These are phyloP conservation scores for Penicillium longicatenatum DNA, from an alignment of 495 filamentous ascomycete genomes.

Conservation along the genomic window DNA sequence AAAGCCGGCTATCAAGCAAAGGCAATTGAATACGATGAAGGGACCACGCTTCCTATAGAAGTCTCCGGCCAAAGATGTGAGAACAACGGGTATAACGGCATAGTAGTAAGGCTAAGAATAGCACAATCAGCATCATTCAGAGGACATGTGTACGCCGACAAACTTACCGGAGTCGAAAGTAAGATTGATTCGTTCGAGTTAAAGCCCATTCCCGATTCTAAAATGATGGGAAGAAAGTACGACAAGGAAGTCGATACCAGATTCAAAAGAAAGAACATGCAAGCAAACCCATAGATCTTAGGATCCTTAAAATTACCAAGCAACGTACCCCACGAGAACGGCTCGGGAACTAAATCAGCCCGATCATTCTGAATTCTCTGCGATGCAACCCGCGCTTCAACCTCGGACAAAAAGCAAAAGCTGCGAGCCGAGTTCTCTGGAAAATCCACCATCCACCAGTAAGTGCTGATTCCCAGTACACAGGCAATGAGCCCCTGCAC, in stretches of 20 bases:
- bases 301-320: conserved; percentile 62
- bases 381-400: conserved; percentile 58
- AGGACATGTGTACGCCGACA: not conserved
- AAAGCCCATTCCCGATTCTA: conserved; percentile 73
- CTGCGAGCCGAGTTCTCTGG: conserved; percentile 65
- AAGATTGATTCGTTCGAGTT: conserved; percentile 65
- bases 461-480: conserved; percentile 66
- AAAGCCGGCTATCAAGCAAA: conserved; percentile 72
- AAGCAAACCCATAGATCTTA: conserved; percentile 74
- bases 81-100: conserved; percentile 66
- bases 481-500: conserved; percentile 68
- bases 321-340: conserved; percentile 61
- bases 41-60: conserved; percentile 64
- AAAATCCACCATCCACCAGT: conserved; percentile 82
- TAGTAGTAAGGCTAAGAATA: conserved; percentile 66
- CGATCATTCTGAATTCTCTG: conserved; percentile 64
- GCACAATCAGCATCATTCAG: conserved; percentile 2
- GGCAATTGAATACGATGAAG: conserved; percentile 71
- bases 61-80: conserved; percentile 71
- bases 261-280: conserved; percentile 74
- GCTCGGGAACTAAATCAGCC: conserved; percentile 62
- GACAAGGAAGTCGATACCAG: conserved; percentile 67
- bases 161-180: conserved; percentile 62
- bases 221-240: conserved; percentile 73
- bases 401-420: conserved; percentile 62